These are phyloP conservation scores for Dothistroma septosporum DNA, from an alignment of 2,329 filamentous ascomycete species.

Conservation along the genomic window DNA sequence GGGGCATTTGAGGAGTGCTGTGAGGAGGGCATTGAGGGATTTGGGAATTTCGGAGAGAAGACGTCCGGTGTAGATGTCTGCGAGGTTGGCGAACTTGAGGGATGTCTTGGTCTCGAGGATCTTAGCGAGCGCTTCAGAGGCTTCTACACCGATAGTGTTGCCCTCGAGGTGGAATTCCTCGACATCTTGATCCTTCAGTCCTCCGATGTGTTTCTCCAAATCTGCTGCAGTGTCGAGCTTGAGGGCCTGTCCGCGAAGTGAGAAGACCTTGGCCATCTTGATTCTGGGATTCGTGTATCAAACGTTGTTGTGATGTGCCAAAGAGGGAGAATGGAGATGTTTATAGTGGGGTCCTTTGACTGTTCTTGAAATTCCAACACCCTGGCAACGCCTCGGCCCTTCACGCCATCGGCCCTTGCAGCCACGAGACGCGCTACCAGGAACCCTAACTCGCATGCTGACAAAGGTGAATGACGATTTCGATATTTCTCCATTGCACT, in stretches of 20 bases:
- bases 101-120: conserved; percentile 80
- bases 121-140: conserved; percentile 78
- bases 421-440: not conserved
- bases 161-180: conserved; percentile 84
- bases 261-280: conserved; percentile 70
- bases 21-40: conserved; percentile 79
- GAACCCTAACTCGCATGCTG: not conserved
- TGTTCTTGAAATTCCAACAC: not conserved
- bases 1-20: conserved; percentile 77
- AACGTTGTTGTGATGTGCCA: too few relatives aligned
- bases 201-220: conserved; percentile 76
- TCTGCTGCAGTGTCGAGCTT: conserved; percentile 89
- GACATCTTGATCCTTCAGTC: conserved; percentile 68
- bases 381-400: not conserved
- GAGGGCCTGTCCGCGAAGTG: conserved; percentile 83
- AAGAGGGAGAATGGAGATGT: not conserved
- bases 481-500: not conserved
- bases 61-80: conserved; percentile 95
- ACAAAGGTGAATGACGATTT: not conserved
- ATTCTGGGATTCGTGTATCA: too few relatives aligned
- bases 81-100: conserved; percentile 72
- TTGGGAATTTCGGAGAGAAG: conserved; percentile 90
- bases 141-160: conserved; percentile 88
- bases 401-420: not conserved
- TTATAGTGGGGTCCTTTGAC: not conserved